phyloP scores from a whole-genome alignment of 768 basidiomycete species.

The Rhizopogon rudus region DNA sequence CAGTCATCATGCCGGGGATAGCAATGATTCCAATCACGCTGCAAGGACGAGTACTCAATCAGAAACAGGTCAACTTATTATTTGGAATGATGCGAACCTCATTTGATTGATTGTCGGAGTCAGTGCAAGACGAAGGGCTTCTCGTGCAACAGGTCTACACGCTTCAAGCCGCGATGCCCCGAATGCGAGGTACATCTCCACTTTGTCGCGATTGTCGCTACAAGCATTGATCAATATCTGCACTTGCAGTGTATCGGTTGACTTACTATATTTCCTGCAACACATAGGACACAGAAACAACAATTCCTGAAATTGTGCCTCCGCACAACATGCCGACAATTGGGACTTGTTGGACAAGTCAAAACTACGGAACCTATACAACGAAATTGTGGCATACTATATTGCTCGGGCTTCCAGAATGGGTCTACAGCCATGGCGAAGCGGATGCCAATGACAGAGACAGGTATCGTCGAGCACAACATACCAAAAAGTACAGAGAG shows the following conservation, averaged over 20 bases:
- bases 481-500: constrained; percentile 60
- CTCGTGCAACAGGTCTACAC: constrained; percentile 70
- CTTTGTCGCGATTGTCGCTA: constrained; percentile 80
- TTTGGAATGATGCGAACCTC: constrained; percentile 42
- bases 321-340: constrained; percentile 87
- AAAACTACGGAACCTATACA: neutral
- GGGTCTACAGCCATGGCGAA: constrained; percentile 74
- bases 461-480: constrained; percentile 72
- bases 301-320: constrained; percentile 69
- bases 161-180: constrained; percentile 84
- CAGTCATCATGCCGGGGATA: constrained; percentile 50
- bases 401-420: constrained; percentile 84
- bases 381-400: constrained; percentile 41
- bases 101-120: constrained; percentile 83
- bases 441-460: constrained; percentile 69
- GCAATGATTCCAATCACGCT: constrained; percentile 74
- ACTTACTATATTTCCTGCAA: constrained; percentile 72
- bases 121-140: constrained; percentile 75
- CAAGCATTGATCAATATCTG: neutral
- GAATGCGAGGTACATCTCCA: constrained; percentile 82
- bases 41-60: neutral
- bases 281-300: constrained; percentile 65
- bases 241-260: neutral
- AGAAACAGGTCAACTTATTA: neutral
- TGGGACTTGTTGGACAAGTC: constrained; percentile 47